Percentiles rank a stretch among this genome's conserved stretches.
phyloP scores from a whole-genome alignment of 2,329 filamentous ascomycete genomes.

The Reticulascus tulasneorum region DNA sequence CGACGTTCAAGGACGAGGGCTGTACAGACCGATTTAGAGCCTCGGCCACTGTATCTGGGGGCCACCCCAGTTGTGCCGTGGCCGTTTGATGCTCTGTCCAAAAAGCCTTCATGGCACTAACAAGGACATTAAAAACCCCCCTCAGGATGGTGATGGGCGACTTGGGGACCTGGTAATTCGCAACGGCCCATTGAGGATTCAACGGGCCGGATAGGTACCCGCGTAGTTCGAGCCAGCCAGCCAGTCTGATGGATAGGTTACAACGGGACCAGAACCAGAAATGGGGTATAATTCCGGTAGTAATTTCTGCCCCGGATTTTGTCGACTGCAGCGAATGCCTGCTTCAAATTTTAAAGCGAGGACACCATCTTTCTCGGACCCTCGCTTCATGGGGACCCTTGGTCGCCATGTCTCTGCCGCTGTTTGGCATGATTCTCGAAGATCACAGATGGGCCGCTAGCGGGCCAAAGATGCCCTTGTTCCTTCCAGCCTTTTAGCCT shows the following conservation, averaged over 20 bases:
- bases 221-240: slow-evolving; percentile 13
- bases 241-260: slow-evolving; percentile 5
- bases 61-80: slow-evolving; percentile 3
- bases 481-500: slow-evolving; percentile 9
- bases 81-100: slow-evolving; percentile 13
- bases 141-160: slow-evolving; percentile 7
- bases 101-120: slow-evolving; percentile 3
- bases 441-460: slow-evolving; percentile 11
- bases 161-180: slow-evolving; percentile 8
- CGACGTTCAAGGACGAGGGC: slow-evolving; percentile 9
- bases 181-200: slow-evolving; percentile 9
- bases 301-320: slow-evolving; percentile 15
- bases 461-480: slow-evolving; percentile 3
- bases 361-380: slow-evolving; percentile 3
- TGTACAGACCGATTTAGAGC: slow-evolving; percentile 7
- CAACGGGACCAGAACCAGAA: slow-evolving; percentile 14
- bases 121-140: slow-evolving; percentile 7
- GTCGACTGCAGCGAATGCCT: slow-evolving; percentile 7
- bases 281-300: slow-evolving; percentile 9
- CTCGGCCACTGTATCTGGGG: slow-evolving; percentile 5
- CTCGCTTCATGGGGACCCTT: not conserved
- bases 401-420: slow-evolving; percentile 12
- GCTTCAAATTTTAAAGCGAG: slow-evolving; percentile 10
- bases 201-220: slow-evolving; percentile 14
- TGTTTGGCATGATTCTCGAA: slow-evolving; percentile 13